Conservation (phyloP, 352 stramenopile species). For the Achlya hypogyna region DNA sequence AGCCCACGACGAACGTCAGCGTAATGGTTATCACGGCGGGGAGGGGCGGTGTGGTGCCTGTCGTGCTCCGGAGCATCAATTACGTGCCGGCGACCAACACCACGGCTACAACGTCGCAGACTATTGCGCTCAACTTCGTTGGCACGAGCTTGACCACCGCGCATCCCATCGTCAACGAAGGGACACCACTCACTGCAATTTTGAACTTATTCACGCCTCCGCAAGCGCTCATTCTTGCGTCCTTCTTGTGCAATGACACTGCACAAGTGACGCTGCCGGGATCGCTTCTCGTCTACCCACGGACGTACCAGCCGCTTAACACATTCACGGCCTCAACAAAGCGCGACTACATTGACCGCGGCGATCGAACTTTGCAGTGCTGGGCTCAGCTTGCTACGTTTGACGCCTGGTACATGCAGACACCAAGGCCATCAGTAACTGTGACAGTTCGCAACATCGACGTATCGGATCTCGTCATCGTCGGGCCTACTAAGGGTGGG, state of each 20-base stretch:
- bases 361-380: conserved; percentile 25
- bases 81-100: neutral
- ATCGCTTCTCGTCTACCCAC: conserved; percentile 25
- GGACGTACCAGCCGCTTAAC: conserved; percentile 29
- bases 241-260: conserved; percentile 27
- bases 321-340: conserved; percentile 31
- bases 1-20: neutral
- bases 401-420: conserved; percentile 31
- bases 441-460: conserved; percentile 53
- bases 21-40: neutral
- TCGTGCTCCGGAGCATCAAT: neutral
- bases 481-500: conserved; percentile 31
- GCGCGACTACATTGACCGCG: conserved; percentile 50
- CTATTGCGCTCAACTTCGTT: conserved; percentile 23
- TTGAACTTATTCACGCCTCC: conserved; percentile 38
- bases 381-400: conserved; percentile 25
- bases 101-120: neutral
- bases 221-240: conserved; percentile 26
- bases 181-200: conserved; percentile 15
- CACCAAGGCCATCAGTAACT: conserved; percentile 20
- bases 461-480: conserved; percentile 32
- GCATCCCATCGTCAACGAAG: conserved; percentile 39
- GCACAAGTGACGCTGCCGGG: conserved; percentile 15
- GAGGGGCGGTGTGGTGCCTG: neutral
- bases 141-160: conserved; percentile 32